phyloP scores from a whole-genome alignment of 768 basidiomycete species.

The Rhodotorula graminis region DNA sequence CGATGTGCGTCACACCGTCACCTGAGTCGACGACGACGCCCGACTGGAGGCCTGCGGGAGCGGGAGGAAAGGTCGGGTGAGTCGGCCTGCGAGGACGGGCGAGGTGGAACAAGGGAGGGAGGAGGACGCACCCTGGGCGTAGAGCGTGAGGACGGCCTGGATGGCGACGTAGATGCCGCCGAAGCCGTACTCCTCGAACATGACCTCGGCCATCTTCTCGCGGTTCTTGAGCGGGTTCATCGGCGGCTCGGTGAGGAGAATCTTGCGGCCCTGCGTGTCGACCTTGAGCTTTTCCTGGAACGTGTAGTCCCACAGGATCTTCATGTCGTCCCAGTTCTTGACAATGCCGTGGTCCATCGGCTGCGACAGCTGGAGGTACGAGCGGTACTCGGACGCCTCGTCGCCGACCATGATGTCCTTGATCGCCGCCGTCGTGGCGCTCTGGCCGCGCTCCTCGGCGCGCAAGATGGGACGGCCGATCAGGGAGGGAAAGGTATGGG shows the following conservation, averaged over 20 bases:
- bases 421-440: slow-evolving; percentile 71
- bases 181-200: slow-evolving; percentile 99
- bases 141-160: slow-evolving; percentile 94
- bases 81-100: neutral
- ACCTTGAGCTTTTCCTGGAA: slow-evolving; percentile 91
- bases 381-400: slow-evolving; percentile 87
- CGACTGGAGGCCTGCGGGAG: slow-evolving; percentile 75
- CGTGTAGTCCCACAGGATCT: slow-evolving; percentile 95
- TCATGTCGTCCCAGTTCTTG: slow-evolving; percentile 99
- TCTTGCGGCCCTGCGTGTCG: slow-evolving; percentile 77
- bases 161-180: slow-evolving; percentile 94
- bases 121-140: slow-evolving; percentile 79
- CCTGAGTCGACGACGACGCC: slow-evolving; percentile 99
- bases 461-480: slow-evolving; percentile 95
- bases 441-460: slow-evolving; percentile 72
- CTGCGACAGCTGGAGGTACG: slow-evolving; percentile 92
- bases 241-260: slow-evolving; percentile 93
- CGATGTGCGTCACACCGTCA: slow-evolving; percentile 98
- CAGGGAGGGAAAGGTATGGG: slow-evolving; percentile 93
- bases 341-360: slow-evolving; percentile 99
- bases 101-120: neutral
- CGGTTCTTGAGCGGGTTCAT: slow-evolving; percentile 97
- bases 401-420: slow-evolving; percentile 98
- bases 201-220: slow-evolving; percentile 90
- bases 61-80: neutral